These are phyloP conservation scores for Gossypioides kirkii DNA, from an alignment of 345 rosid species.

Conservation along the genomic window DNA sequence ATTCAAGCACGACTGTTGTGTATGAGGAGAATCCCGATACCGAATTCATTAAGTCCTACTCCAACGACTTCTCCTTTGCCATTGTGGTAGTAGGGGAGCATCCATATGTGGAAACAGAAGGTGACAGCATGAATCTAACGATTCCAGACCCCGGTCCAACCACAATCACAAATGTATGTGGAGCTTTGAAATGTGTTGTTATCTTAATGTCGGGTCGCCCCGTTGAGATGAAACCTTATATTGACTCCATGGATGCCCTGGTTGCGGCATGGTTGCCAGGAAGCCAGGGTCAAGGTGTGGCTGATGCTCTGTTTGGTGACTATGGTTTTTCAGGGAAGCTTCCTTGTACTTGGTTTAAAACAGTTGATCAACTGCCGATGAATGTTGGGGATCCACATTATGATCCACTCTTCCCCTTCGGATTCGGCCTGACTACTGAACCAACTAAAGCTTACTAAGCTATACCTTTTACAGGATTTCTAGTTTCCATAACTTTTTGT, in stretches of 20 bases:
- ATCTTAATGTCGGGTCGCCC: conserved; percentile 42
- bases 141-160: conserved; percentile 36
- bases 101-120: conserved; percentile 36
- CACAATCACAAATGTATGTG: conserved; percentile 39
- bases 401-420: conserved; percentile 58
- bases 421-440: conserved; percentile 43
- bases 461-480: too few species aligned
- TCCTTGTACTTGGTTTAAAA: conserved; percentile 62
- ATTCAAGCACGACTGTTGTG: conserved; percentile 29
- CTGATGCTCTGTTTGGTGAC: conserved; percentile 43
- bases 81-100: conserved; percentile 43
- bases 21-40: conserved; percentile 30
- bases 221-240: conserved; percentile 36
- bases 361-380: conserved; percentile 65
- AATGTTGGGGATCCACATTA: conserved; percentile 57
- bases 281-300: conserved; percentile 52
- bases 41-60: conserved; percentile 32
- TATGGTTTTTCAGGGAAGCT: conserved; percentile 50
- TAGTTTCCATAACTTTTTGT: neutral
- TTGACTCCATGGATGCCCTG: conserved; percentile 28
- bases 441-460: neutral
- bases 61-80: conserved; percentile 34
- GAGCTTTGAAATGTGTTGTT: conserved; percentile 35
- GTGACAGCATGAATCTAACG: conserved; percentile 45
- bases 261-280: conserved; percentile 58